Evolutionary conservation across 129 eudicot species (phyloP).

Genomic region (Flaveria bidentis): DNA sequence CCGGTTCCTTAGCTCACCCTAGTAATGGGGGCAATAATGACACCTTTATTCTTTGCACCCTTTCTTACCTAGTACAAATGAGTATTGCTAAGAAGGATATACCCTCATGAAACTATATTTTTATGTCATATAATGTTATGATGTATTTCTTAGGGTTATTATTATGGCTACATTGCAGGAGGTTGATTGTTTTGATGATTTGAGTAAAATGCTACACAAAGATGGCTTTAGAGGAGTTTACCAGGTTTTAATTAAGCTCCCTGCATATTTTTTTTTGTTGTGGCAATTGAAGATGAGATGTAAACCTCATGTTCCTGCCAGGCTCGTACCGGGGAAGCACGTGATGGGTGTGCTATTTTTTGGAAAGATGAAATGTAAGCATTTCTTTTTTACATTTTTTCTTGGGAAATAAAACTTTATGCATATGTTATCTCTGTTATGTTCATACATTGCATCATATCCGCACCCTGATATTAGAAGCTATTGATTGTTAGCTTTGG

Average conservation of each 20-base stretch:
- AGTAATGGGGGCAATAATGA: not conserved
- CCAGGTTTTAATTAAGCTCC: constrained; percentile 49
- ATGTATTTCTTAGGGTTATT: constrained; percentile 20
- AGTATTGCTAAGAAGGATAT: not conserved
- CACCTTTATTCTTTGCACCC: not conserved
- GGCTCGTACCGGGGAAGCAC: constrained; percentile 87
- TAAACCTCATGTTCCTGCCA: constrained; percentile 23
- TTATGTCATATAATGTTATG: not conserved
- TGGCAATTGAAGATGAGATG: constrained; percentile 2
- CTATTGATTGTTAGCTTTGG: constrained; percentile 1
- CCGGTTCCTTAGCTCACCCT: no score
- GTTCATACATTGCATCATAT: constrained; percentile 1
- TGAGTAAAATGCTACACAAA: constrained; percentile 44
- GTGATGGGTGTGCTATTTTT: constrained; percentile 87
- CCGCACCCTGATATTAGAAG: not conserved
- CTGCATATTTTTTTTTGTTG: not conserved
- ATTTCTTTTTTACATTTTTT: constrained; percentile 10
- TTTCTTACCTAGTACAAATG: no score
- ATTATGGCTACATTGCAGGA: constrained; percentile 49
- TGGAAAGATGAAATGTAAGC: constrained; percentile 73
- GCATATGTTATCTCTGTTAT: not conserved
- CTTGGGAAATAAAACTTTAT: not conserved
- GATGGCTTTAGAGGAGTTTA: constrained; percentile 80
- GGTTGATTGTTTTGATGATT: constrained; percentile 75
- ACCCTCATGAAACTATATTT: not conserved